A percentile compares a stretch with the other conserved stretches of the same genome.
These are phyloP conservation scores for Blastobotrys buckinghamii DNA, from an alignment of 1,139 yeast species.

Conservation along the genomic window DNA sequence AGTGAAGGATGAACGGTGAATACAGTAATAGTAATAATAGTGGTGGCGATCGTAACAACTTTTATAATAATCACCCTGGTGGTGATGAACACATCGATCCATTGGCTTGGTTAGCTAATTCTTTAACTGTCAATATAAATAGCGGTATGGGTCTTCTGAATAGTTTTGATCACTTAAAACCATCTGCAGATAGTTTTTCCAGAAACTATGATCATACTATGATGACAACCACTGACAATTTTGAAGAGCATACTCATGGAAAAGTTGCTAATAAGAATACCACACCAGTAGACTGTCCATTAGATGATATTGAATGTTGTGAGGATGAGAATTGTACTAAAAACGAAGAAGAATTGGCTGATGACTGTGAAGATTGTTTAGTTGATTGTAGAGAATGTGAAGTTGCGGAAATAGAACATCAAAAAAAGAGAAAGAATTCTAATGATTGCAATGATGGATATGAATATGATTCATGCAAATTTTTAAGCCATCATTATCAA, in stretches of 20 bases:
- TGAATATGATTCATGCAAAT: slow-evolving; percentile 1
- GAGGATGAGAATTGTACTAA: slow-evolving; percentile 7
- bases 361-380: slow-evolving; percentile 5
- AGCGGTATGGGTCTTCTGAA: no score
- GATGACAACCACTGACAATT: no score
- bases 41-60: no score
- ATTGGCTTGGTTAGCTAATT: background rate
- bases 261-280: no score
- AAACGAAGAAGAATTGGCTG: background rate
- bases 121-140: no score
- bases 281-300: background rate
- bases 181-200: no score
- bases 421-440: background rate
- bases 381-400: slow-evolving; percentile 18
- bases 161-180: no score
- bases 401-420: slow-evolving; percentile 19
- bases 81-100: background rate
- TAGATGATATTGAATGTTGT: slow-evolving; percentile 2
- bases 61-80: no score
- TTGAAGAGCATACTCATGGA: no score
- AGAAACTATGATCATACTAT: no score
- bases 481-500: background rate
- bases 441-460: background rate
- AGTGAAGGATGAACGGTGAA: no score
- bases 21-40: no score